phyloP scores from a whole-genome alignment of 331 rosid genomes.

The Dryas integrifolia region DNA sequence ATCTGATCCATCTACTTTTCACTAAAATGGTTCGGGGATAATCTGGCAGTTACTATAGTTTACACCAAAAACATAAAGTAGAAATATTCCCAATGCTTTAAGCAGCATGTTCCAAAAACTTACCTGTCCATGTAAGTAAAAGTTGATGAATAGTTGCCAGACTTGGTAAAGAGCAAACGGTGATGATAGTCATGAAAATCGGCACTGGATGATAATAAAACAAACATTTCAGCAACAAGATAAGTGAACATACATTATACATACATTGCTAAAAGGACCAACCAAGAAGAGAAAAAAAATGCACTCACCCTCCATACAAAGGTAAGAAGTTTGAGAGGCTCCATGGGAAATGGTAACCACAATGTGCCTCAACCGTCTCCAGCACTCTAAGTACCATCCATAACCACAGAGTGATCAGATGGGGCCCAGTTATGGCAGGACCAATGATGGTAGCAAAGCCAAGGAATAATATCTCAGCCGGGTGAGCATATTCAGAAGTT shows the following conservation, averaged over 20 bases:
- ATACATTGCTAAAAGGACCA: conserved; percentile 6
- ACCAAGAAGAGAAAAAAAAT: conserved; percentile 6
- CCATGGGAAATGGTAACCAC: conserved; percentile 95
- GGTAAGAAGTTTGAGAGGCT: conserved; percentile 84
- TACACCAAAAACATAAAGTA: neutral
- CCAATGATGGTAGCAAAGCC: conserved; percentile 87
- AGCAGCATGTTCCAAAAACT: conserved; percentile 23
- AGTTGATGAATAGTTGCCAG: conserved; percentile 93
- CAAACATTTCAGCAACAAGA: conserved; percentile 16
- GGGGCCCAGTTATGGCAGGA: conserved; percentile 92
- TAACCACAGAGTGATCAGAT: conserved; percentile 79
- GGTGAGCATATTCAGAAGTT: conserved; percentile 93
- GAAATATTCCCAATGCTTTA: conserved; percentile 1
- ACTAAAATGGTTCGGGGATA: neutral
- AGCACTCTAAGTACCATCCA: conserved; percentile 87
- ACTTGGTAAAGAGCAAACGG: conserved; percentile 79
- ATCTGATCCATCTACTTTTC: neutral
- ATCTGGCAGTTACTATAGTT: neutral
- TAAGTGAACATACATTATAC: neutral
- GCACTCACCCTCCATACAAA: conserved; percentile 79
- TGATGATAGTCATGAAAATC: conserved; percentile 96
- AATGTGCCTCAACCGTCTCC: conserved; percentile 90
- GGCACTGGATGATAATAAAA: conserved; percentile 50
- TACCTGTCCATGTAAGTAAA: conserved; percentile 91
- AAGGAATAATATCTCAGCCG: conserved; percentile 92